A percentile compares a stretch with the other conserved stretches of the same genome.
Conservation (phyloP, 139 green algal species). For the Zygnema cylindricum region DNA sequence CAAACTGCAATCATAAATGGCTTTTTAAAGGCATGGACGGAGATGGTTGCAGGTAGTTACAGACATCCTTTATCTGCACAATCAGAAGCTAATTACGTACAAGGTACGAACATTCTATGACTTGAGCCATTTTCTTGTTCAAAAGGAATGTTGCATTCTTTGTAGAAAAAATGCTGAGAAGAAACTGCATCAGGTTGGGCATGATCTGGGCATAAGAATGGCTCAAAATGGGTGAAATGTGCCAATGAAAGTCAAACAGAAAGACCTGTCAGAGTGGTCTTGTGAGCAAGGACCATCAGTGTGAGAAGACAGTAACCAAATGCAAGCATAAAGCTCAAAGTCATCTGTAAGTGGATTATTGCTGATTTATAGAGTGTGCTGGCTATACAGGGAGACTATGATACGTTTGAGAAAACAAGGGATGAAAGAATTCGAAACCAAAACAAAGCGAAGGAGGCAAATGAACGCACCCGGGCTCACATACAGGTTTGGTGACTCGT, state of each 20-base stretch:
- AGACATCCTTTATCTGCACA: constrained; percentile 66
- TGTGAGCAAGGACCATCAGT: no score
- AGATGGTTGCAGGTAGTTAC: constrained; percentile 1
- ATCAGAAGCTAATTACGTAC: constrained; percentile 73
- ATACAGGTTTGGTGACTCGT: constrained; percentile 78
- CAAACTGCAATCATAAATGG: no score
- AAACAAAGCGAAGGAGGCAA: constrained; percentile 70
- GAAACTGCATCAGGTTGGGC: no score
- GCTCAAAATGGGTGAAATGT: no score
- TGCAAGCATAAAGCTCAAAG: no score
- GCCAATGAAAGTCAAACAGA: no score
- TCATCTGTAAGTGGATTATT: neutral
- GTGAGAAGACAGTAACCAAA: no score
- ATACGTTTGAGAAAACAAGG: constrained; percentile 75
- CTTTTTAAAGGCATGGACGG: neutral
- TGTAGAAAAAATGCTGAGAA: no score
- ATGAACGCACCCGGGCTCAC: constrained; percentile 75
- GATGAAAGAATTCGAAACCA: constrained; percentile 54
- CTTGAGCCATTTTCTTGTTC: no score
- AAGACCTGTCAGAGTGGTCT: no score
- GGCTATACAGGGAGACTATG: constrained; percentile 79
- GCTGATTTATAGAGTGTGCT: neutral
- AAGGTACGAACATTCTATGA: constrained; percentile 29
- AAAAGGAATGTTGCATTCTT: no score
- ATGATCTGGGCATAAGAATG: no score